A percentile compares a stretch with the other conserved stretches of the same genome.
These are phyloP conservation scores for Phytophthora sojae DNA, from an alignment of 352 stramenopile genomes.

Conservation along the genomic window DNA sequence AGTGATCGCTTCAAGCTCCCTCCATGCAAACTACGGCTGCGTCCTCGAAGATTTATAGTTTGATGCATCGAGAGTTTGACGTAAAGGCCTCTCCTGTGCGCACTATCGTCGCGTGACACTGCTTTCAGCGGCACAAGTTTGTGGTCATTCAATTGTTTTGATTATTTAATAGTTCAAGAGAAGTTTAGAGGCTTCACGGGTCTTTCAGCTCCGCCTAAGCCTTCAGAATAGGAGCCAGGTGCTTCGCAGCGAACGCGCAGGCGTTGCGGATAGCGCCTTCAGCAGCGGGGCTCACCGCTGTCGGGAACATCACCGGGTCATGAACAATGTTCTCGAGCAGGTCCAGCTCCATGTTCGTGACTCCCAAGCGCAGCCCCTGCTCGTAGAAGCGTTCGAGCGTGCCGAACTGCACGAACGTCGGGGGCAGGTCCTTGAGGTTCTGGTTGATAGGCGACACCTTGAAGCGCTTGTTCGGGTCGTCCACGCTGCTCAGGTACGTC, in stretches of 20 bases:
- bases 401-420: slow-evolving; percentile 40
- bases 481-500: slow-evolving; percentile 19
- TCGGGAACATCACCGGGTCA: slow-evolving; percentile 34
- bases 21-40: no score
- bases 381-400: slow-evolving; percentile 37
- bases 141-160: background rate
- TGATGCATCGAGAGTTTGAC: no score
- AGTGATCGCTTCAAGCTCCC: no score
- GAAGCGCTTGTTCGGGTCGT: slow-evolving; percentile 4
- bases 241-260: slow-evolving; percentile 19
- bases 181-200: no score
- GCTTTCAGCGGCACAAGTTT: no score
- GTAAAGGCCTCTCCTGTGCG: no score
- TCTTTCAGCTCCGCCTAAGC: background rate
- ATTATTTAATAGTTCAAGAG: background rate
- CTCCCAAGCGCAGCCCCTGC: slow-evolving; percentile 32
- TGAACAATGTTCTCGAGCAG: slow-evolving; percentile 41
- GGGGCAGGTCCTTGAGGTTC: slow-evolving; percentile 37
- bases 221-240: background rate
- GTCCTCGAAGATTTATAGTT: no score
- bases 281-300: slow-evolving; percentile 26
- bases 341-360: slow-evolving; percentile 44
- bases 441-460: slow-evolving; percentile 41
- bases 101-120: no score
- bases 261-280: slow-evolving; percentile 27